Base-by-base conservation (phyloP, 2,329 filamentous ascomycete genomes). In the Fusarium brachygibbosum region DNA sequence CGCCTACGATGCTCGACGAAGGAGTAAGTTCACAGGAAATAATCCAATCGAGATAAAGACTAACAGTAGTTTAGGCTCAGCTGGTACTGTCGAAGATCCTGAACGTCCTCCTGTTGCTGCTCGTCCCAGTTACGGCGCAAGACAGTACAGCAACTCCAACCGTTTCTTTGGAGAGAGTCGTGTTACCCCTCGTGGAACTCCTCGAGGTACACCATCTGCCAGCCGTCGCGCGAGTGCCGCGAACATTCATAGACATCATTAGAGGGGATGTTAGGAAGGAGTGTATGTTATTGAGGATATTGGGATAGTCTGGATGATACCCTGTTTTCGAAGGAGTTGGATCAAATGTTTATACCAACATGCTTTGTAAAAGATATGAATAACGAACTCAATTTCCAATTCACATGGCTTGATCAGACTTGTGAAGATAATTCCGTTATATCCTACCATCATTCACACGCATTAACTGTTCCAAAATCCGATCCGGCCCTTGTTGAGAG, bases 161-260 rank as follows among this genome's bases (percentile, higher is more conserved):
- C 79, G 80, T 14, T 82, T 82, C 74, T 81, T 82, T 46, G 80
- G 80, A 2, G 80, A 82, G 71, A 80, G 70, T 38, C 78, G 80
- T 25, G 79, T 82, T 1, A 82, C 80, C 2, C 80, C 80, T 7
- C 73, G 77, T 17, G 73, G 69, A 6, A 82, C 80, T 4, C 80
- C 80, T 0, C 68, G 79, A 10, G 79, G 77, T 2, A 82, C 80
- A 0, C 80, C 80, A 0, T 76, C 78, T 0, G 79, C 78, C 0
- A 81, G 80, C 12, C 74, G 78, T 6, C 59, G 63, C 2, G 58
- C 54, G 14, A 72, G 66, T 28, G 53, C 35, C 2, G 61, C 17
- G 5, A 56, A 63, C 21, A 17, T 64, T 1, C 31, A 52, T 12
- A 42, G 21, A 3, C 60, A 65, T 1, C 45, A 64, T 2, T 59